Evolutionary conservation across 352 stramenopile genomes (phyloP), one percentile per base, ranked within the genome.

Genomic region (Globisporangium paddicum): DNA sequence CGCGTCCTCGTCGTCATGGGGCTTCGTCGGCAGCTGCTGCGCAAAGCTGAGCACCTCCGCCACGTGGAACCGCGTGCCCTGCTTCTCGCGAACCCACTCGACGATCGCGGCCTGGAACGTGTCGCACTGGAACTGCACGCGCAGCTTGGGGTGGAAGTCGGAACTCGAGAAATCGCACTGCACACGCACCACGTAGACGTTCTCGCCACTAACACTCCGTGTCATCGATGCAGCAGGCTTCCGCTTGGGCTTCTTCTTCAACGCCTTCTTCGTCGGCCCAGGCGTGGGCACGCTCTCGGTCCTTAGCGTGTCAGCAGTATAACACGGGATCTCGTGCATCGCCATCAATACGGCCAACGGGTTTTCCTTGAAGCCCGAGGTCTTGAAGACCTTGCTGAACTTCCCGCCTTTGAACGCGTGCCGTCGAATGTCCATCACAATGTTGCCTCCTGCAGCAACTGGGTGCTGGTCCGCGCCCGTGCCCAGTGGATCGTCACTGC

Each of bases 101-200:
- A 90, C 34, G 55, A 89, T 32, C 18, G 41, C 71, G 0, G 68
- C 58, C 46, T 90, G 78, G 14, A 75, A 55, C 26, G 49, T 19
- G 26, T 69, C 78, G 56, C 78, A 90, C 16, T 67, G 67, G 32
- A 88, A 89, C 52, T 73, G 71, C 11, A 82, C 69, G 40, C 76
- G 70, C 30, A 87, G 10, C 8, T 72, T 64, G 18, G 74, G 70
- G 7, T 48, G 45, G 18, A 66, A 64, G 16, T 51, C 55, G 8
- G 51, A 40, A 25, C 69, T 76, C 2, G 72, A 69, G 38, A n/a
- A n/a, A n/a, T n/a, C 28, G 28, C 13, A 75, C 2, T 57, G 46
- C 5, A 75, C 52, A 26, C 77, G 64, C 11, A 86, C 34, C 30
- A 76, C 21, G 42, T 86, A 87, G 21, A 42, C 58, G 19, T 70